A percentile compares a stretch with the other conserved stretches of the same genome.
These are phyloP conservation scores for Pouteria glomerata DNA, from an alignment of 148 eudicot species.

Conservation along the genomic window DNA sequence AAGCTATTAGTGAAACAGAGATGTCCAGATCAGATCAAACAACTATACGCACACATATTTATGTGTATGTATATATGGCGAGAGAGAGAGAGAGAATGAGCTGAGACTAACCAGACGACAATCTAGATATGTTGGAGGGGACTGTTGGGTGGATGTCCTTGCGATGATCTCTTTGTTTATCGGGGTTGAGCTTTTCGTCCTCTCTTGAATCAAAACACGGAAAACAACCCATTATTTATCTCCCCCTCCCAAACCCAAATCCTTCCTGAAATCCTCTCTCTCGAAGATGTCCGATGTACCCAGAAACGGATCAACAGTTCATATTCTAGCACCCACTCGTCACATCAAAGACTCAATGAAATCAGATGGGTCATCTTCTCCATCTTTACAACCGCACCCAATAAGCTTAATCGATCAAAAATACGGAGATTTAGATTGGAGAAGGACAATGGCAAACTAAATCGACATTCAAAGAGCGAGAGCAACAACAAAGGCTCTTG, in stretches of 20 bases:
- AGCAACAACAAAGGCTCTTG: neutral
- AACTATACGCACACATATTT: neutral
- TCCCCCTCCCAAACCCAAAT: neutral
- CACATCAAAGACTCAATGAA: neutral
- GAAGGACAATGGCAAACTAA: neutral
- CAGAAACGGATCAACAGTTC: conserved; percentile 8
- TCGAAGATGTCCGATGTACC: neutral
- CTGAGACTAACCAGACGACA: conserved; percentile 72
- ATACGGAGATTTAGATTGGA: neutral
- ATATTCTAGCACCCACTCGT: neutral
- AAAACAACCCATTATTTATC: conserved; percentile 62
- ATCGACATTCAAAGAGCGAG: neutral
- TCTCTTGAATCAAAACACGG: conserved; percentile 91
- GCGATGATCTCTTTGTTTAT: conserved; percentile 40
- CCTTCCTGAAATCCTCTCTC: neutral
- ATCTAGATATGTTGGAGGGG: conserved; percentile 63
- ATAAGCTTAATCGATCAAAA: neutral
- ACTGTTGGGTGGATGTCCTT: conserved; percentile 28
- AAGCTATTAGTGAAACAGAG: neutral
- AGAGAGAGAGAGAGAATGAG: too few species aligned
- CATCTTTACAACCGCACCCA: neutral
- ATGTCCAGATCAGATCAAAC: conserved; percentile 32
- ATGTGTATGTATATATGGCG: neutral
- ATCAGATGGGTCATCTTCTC: neutral
- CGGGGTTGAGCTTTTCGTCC: conserved; percentile 54